These are phyloP conservation scores for Aquanectria penicillioides DNA, from an alignment of 2,329 filamentous ascomycete species.

Conservation along the genomic window DNA sequence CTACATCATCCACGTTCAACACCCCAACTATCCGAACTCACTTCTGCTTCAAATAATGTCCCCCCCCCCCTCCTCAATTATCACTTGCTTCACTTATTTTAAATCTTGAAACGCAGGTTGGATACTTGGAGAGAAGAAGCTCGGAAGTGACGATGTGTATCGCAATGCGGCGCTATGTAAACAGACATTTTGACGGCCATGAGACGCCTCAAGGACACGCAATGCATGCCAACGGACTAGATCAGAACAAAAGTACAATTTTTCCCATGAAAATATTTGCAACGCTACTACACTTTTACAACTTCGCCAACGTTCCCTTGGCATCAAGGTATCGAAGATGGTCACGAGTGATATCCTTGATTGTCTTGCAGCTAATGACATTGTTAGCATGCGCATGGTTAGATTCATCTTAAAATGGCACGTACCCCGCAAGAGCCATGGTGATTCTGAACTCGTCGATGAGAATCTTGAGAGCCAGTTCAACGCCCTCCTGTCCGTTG, in stretches of 20 bases:
- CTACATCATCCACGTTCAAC: too few relatives aligned
- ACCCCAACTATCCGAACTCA: too few relatives aligned
- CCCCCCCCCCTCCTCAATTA: too few relatives aligned
- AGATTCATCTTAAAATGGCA: neutral
- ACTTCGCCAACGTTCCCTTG: constrained; percentile 29
- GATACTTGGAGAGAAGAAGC: too few relatives aligned
- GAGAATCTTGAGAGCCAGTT: constrained; percentile 49
- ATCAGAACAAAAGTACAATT: neutral
- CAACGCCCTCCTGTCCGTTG: constrained; percentile 42
- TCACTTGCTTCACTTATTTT: too few relatives aligned
- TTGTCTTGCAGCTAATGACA: constrained; percentile 26
- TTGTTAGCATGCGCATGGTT: neutral
- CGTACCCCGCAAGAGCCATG: constrained; percentile 39
- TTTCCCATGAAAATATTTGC: neutral
- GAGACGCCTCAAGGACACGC: neutral
- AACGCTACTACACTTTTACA: constrained; percentile 9
- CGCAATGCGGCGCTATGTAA: too few relatives aligned
- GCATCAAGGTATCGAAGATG: constrained; percentile 29
- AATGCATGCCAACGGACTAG: neutral
- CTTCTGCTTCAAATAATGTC: too few relatives aligned
- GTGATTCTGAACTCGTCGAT: constrained; percentile 38
- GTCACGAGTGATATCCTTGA: constrained; percentile 34
- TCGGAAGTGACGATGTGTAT: too few relatives aligned
- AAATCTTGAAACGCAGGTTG: too few relatives aligned
- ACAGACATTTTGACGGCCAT: too few relatives aligned